Base-by-base conservation (phyloP, 495 filamentous ascomycete genomes). In the Neurospora sp. region DNA sequence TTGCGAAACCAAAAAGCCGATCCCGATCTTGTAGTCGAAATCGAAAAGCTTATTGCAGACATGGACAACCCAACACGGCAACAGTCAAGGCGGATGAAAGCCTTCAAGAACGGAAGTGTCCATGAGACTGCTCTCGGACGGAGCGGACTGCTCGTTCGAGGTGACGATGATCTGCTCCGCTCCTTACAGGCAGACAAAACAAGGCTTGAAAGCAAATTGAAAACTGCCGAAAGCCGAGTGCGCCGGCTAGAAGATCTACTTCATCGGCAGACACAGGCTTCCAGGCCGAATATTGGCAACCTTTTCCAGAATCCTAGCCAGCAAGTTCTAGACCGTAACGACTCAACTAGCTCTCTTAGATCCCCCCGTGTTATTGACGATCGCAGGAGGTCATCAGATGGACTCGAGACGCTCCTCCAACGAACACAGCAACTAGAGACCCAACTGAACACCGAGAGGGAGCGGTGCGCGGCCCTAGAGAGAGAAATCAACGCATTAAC, bases 41-140 rank as follows among this genome's bases (percentile, higher is more conserved):
- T 93, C 24, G 79, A 82, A 0, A 88, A 89, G 72, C 83, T 89
- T 9, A 82, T 90, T 70, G 82, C 83, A 28, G 90, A 92, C 10
- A 83, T 93, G n/a, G 88, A 86, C 74, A 89, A 85, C 59, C 94
- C 94, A 1, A 94, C 92, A 6, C 90, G 90, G 74, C 87, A 87
- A 73, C 92, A 93, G 78, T 87, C 89, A 66, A 93, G 92, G 79
- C 87, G 92, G 70, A 89, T 93, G 45, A 96, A 94, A 77, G 93
- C 93, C 0, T 98, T 99, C 86, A 98, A 97, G 78, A 93, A 94
- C 76, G 96, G 96, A 48, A 98, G 94, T 77, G 87, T 99, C 15
- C 94, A 98, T 76, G 96, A 98, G 77, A 90, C 91, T 17, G 86
- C 86, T 13, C 85, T 93, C 69, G 92, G 93, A 40, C 89, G 89